Evolutionary conservation across 208 protist species (phyloP).

Genomic region (Plasmodiophora brassicae): DNA sequence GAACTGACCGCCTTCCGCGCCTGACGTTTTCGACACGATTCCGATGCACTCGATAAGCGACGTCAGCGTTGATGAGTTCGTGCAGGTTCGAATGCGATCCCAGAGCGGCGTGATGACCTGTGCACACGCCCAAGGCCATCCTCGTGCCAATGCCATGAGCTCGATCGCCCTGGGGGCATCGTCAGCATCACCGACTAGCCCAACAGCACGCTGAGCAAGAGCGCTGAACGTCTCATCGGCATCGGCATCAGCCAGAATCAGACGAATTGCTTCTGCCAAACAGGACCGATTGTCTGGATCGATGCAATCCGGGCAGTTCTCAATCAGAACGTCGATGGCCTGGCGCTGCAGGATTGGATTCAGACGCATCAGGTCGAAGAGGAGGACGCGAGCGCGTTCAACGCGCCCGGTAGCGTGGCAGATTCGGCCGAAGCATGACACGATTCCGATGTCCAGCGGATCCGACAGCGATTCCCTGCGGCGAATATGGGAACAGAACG

Average conservation of each 20-base stretch:
- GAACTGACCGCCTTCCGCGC: not conserved
- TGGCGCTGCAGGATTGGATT: not conserved
- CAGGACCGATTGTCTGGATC: not conserved
- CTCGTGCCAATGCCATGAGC: not conserved
- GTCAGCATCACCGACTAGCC: not conserved
- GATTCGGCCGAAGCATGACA: not conserved
- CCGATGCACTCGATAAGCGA: not conserved
- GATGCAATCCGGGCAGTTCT: not conserved
- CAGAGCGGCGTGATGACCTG: not conserved
- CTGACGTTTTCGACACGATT: not conserved
- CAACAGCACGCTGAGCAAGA: not conserved
- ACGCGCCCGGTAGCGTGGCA: not conserved
- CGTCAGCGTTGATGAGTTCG: not conserved
- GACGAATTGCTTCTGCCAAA: not conserved
- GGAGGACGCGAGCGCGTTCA: not conserved
- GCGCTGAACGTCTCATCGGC: not conserved
- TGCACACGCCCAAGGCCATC: not conserved
- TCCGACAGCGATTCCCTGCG: no score
- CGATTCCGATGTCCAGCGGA: no score
- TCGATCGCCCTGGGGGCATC: not conserved
- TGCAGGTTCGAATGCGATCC: not conserved
- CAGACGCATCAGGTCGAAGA: constrained; percentile 15
- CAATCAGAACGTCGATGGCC: not conserved
- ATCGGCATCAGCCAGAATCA: not conserved
- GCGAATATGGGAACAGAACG: no score